A percentile compares a stretch with the other conserved stretches of the same genome.
These are phyloP conservation scores for Arctium lappa DNA, from an alignment of 129 eudicot species.

Conservation along the genomic window DNA sequence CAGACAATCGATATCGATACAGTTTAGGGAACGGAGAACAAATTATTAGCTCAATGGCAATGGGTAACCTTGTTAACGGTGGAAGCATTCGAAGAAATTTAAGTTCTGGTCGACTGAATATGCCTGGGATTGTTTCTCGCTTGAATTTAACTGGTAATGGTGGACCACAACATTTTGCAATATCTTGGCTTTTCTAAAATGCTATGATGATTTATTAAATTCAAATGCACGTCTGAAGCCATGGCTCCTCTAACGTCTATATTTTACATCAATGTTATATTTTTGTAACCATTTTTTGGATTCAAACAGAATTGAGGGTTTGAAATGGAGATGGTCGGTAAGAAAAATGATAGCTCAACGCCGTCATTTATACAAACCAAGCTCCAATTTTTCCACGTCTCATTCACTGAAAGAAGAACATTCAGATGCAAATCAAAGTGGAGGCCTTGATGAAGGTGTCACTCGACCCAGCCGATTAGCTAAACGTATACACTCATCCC, in stretches of 20 bases:
- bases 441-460: no score
- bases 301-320: no score
- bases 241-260: background rate
- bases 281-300: background rate
- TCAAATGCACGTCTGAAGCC: background rate
- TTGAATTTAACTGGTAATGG: slow-evolving; percentile 65
- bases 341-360: no score
- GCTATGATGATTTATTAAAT: background rate
- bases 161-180: slow-evolving; percentile 1
- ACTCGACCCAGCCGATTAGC: no score
- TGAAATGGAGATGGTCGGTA: no score
- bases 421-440: no score
- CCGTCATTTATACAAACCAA: no score
- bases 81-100: slow-evolving; percentile 63
- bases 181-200: background rate
- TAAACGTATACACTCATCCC: no score
- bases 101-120: slow-evolving; percentile 59
- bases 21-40: slow-evolving; percentile 71
- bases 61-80: slow-evolving; percentile 62
- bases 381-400: no score
- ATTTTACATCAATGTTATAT: background rate
- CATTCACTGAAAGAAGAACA: no score
- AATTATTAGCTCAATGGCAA: slow-evolving; percentile 57
- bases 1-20: background rate
- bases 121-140: slow-evolving; percentile 72